phyloP scores from a whole-genome alignment of 177 flowering plant genomes.

The Vitis hybrid region DNA sequence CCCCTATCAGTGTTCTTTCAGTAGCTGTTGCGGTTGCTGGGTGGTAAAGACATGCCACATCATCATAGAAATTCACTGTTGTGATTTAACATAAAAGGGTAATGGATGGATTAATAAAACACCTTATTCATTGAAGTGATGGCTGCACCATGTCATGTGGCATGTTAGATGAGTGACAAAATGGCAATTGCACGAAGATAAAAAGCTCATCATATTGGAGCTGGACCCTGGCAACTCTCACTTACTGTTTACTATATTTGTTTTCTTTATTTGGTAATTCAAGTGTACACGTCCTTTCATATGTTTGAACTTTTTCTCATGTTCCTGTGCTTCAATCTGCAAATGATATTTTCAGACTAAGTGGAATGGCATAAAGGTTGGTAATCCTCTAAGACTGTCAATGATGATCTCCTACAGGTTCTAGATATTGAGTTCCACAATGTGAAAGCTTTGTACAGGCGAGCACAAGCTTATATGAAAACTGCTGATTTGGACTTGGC shows the following conservation, averaged over 20 bases:
- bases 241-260: too few relatives aligned
- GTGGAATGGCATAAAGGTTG: too few relatives aligned
- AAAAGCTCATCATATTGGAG: too few relatives aligned
- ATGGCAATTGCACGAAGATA: too few relatives aligned
- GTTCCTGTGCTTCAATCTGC: too few relatives aligned
- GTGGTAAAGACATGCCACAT: neutral
- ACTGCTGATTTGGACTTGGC: conserved; percentile 56
- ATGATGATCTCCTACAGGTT: conserved; percentile 34
- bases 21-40: neutral
- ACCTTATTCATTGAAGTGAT: neutral
- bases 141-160: too few relatives aligned
- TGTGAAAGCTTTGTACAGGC: conserved; percentile 68
- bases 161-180: too few relatives aligned
- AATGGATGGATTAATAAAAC: neutral
- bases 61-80: neutral
- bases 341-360: too few relatives aligned
- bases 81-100: neutral
- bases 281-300: too few relatives aligned
- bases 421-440: conserved; percentile 58
- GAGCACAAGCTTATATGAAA: conserved; percentile 72
- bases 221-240: too few relatives aligned
- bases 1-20: neutral
- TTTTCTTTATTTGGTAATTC: too few relatives aligned
- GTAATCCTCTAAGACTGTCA: neutral
- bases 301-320: too few relatives aligned